Base-by-base conservation (phyloP, 208 protist genomes). In the Crithidia fasciculata region DNA sequence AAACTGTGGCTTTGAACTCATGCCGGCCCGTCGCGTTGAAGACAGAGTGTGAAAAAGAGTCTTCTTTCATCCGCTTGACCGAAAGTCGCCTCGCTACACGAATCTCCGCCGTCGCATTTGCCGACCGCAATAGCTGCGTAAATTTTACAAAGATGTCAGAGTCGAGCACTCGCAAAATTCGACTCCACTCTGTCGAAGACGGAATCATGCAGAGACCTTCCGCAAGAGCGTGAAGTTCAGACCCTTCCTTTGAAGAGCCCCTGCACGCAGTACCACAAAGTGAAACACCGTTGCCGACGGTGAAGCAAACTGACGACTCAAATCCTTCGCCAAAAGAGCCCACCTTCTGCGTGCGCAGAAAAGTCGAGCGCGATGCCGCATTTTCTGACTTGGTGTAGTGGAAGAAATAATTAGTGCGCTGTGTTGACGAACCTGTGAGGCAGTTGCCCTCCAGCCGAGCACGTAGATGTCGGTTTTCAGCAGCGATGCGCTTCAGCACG, bases 401-500 rank as follows among this genome's bases (percentile, higher is more conserved):
- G 8, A 6, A 8, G 4, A 9, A 0, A 37, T 53, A 18, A 37
- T 1, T 41, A n/a, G 10, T 44, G 57, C 41, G 63, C 16, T 45
- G 50, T 16, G 8, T 15, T 5, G 13, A 15, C 2, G 36, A n/a
- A 8, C 16, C 12, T 16, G 47, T 18, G 2, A 60, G 28, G 28
- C 76, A 81, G 81, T 81, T 72, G n/a, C 57, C 62, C 13, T 39
- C 55, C 37, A 90, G 72, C 41, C 85, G 74, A 13, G 81, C 55
- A n/a, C 40, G 58, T 4, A 90, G 44, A 66, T 90, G 85, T 37
- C 82, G 78, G 41, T 71, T 72, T 57, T 87, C 81, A 2, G 85
- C 75, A 49, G 73, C 78, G 28, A 85, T 65, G 37, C 80, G 67
- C 62, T 78, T 86, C 16, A 87, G 60, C 43, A 74, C 71, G 16